Conservation (phyloP, 2,329 filamentous ascomycete genomes). For the Colletotrichum horii region DNA sequence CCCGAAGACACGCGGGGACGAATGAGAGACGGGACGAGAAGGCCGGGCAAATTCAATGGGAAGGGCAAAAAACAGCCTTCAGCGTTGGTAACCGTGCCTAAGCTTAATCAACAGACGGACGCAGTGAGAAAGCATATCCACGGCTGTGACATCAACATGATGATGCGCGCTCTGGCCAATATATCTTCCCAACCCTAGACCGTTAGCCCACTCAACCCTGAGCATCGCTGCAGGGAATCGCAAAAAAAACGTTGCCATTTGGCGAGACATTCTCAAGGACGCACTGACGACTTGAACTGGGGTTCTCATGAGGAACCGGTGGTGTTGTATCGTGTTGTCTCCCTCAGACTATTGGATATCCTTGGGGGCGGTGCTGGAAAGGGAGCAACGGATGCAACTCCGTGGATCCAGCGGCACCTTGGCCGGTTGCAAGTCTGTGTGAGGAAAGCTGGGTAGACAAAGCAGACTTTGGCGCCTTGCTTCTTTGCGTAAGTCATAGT, state of each 20-base stretch:
- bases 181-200: conserved; percentile 1
- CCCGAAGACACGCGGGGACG: background rate
- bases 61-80: background rate
- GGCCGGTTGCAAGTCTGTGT: conserved; percentile 11
- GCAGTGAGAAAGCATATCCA: conserved; percentile 6
- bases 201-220: background rate
- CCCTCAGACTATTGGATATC: background rate
- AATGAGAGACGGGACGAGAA: background rate
- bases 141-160: background rate
- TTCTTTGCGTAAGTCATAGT: conserved; percentile 10
- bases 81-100: conserved; percentile 6
- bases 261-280: conserved; percentile 12
- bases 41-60: background rate
- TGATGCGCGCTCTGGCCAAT: conserved; percentile 10
- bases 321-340: conserved; percentile 13
- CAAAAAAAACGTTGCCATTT: background rate
- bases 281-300: conserved; percentile 11
- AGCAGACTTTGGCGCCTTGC: conserved; percentile 11
- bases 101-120: conserved; percentile 8
- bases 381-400: background rate
- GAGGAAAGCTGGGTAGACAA: background rate
- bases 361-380: background rate
- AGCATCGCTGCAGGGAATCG: background rate
- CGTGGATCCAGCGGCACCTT: conserved; percentile 9
- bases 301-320: conserved; percentile 5